phyloP scores from a whole-genome alignment of 345 rosid genomes.

The Eucalyptus leucophloia region DNA sequence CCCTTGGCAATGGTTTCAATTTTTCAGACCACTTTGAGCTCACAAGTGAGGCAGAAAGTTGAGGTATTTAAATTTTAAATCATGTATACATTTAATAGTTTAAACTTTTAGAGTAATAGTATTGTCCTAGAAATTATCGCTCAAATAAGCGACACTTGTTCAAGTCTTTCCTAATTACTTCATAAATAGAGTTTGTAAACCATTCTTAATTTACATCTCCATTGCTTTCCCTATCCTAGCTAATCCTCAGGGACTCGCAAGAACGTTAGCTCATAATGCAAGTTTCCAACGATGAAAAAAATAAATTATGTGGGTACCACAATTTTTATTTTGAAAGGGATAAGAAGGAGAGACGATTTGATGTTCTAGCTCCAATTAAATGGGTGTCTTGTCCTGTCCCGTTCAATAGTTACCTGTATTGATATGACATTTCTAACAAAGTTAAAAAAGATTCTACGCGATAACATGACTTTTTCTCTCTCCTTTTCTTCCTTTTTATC shows the following conservation, averaged over 20 bases:
- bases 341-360: not conserved
- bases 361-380: slow-evolving; percentile 1
- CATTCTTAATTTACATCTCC: not conserved
- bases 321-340: not conserved
- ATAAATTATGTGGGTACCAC: not conserved
- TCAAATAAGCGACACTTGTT: not conserved
- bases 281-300: not conserved
- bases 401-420: not conserved
- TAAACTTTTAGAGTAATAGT: not conserved
- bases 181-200: not conserved
- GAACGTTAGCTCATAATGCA: not conserved
- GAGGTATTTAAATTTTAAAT: not conserved
- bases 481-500: not conserved
- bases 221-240: not conserved
- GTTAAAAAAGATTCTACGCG: not conserved
- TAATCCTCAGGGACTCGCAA: not conserved
- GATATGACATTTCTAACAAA: not conserved
- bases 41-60: not conserved
- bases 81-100: not conserved
- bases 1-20: not conserved
- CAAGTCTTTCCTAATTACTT: not conserved
- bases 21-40: not conserved
- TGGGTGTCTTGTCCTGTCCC: not conserved
- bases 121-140: not conserved
- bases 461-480: not conserved